Conservation (phyloP, 495 filamentous ascomycete species). For the Neurospora africana region DNA sequence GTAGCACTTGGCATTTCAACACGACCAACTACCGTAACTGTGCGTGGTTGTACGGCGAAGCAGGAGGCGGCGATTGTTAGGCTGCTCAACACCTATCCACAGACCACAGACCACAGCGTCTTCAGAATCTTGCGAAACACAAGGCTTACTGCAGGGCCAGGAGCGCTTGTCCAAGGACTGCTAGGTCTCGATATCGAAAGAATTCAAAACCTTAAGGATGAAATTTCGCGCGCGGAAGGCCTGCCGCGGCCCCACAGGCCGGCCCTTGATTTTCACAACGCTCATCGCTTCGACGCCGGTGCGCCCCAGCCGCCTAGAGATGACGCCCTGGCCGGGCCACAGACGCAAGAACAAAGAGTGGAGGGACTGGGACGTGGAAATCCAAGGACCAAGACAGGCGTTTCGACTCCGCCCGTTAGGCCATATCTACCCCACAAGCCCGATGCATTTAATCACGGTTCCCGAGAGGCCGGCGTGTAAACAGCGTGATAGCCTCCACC, state of each 20-base stretch:
- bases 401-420: neutral
- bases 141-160: neutral
- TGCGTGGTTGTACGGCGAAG: neutral
- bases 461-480: neutral
- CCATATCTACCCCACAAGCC: neutral
- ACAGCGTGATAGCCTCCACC: neutral
- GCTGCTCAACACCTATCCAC: neutral
- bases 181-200: neutral
- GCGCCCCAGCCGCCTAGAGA: neutral
- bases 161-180: neutral
- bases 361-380: neutral
- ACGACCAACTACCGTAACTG: neutral
- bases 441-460: neutral
- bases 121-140: neutral
- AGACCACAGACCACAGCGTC: neutral
- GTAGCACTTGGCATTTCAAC: neutral
- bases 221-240: neutral
- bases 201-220: neutral
- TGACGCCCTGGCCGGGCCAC: neutral
- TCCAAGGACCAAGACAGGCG: neutral
- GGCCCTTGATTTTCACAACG: neutral
- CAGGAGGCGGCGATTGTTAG: neutral
- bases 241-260: neutral
- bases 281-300: neutral
- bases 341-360: neutral